Base-by-base conservation (phyloP, 2,329 filamentous ascomycete genomes). In the Cryoendolithus antarcticus region DNA sequence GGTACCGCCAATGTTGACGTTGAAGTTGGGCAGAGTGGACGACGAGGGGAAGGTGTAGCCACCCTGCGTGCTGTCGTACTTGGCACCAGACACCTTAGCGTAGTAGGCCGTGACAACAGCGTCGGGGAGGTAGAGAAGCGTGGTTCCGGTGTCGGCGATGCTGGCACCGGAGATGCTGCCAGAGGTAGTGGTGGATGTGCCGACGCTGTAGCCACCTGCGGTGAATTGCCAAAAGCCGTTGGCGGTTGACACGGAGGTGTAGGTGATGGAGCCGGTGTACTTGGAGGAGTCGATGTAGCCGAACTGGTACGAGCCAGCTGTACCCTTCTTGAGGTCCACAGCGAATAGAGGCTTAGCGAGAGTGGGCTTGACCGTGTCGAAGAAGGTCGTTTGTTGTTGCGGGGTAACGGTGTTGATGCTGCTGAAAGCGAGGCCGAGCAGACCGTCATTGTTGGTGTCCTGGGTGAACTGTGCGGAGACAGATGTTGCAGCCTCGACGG, bases 121-220 rank as follows among this genome's bases (percentile, higher is more conserved):
- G 40, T 67, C 55, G 19, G 74, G 72, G 11, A 79, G 59, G 46
- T 80, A 66, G 40, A 82, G 59, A 24, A 84, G 72, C 1, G 77
- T 78, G 40, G 80, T 83, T 39, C 80, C 80, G 2, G 80, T 84
- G 62, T 84, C 80, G 51, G 75, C 74, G 56, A 84, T 82, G 48
- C 67, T 70, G 32, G 56, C 48, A 56, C 75, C 68, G 15, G 15
- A 19, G 43, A 60, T 52, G 58, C 72, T 67, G 44, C 59, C 52
- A 34, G 56, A 39, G 30, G 57, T 51, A 40, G 63, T 61, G 57
- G 61, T 47, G 38, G 48, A 46, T 43, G 56, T 56, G 38, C 74
- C 77, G 38, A 80, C 53, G 30, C 62, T 62, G 60, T 76, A 80
- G 12, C 70, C 74, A 15, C 64, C 62, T 8, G 72, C 62, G 12